Percentiles rank a stretch among this genome's conserved stretches.
These are phyloP conservation scores for Mycena citricolor DNA, from an alignment of 1,284 basidiomycete species.

Conservation along the genomic window DNA sequence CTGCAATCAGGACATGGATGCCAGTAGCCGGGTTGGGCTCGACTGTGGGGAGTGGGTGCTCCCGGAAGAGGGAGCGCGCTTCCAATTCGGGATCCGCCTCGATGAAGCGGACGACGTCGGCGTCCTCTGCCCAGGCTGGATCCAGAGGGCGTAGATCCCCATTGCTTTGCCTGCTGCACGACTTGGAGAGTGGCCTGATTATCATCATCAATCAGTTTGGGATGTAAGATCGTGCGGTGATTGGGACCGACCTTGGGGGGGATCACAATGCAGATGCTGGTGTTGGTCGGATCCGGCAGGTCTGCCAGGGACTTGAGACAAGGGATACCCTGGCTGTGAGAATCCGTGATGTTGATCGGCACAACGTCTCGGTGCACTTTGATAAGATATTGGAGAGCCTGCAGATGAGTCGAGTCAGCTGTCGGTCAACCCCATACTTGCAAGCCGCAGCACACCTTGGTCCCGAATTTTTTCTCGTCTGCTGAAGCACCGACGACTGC, in stretches of 20 bases:
- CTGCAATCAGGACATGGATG: too few relatives aligned
- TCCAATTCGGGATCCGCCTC: constrained; percentile 24
- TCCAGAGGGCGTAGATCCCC: constrained; percentile 70
- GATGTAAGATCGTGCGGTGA: background rate
- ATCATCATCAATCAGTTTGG: constrained; percentile 9
- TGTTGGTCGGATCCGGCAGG: constrained; percentile 60
- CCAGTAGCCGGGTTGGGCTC: too few relatives aligned
- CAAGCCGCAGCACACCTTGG: too few relatives aligned
- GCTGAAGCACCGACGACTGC: constrained; percentile 81
- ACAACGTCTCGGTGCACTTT: constrained; percentile 59
- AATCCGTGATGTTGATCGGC: constrained; percentile 62
- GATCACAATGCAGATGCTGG: constrained; percentile 78
- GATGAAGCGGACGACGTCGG: constrained; percentile 42
- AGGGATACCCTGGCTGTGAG: constrained; percentile 59
- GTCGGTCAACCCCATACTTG: too few relatives aligned
- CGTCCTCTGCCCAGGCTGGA: constrained; percentile 85
- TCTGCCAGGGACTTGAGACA: constrained; percentile 54
- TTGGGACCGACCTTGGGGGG: constrained; percentile 54
- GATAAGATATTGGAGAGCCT: constrained; percentile 66
- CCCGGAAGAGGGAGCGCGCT: constrained; percentile 11
- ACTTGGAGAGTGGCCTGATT: constrained; percentile 64
- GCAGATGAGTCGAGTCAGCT: constrained; percentile 16
- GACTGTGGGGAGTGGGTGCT: constrained; percentile 4
- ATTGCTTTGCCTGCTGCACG: constrained; percentile 64
- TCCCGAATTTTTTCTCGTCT: constrained; percentile 70